Conservation (phyloP, 2,329 filamentous ascomycete species). For the Aaosphaeria pasadenensis region DNA sequence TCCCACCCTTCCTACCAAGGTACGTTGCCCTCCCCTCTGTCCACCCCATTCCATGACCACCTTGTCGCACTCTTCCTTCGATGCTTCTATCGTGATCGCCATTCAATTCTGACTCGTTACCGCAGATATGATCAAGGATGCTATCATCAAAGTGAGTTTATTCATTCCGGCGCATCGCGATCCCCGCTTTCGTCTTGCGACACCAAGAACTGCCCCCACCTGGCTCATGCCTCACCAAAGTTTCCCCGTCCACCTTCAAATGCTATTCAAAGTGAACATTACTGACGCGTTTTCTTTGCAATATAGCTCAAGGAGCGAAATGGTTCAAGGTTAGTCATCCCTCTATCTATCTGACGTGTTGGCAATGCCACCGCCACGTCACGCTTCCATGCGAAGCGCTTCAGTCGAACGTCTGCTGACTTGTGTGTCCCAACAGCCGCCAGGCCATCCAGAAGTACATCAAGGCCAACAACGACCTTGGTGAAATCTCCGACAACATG, state of each 20-base stretch:
- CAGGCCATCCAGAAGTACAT: constrained; percentile 75
- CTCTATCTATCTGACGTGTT: constrained; percentile 17
- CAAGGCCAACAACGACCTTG: constrained; percentile 66
- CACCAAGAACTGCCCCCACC: constrained; percentile 26
- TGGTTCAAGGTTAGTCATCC: constrained; percentile 62
- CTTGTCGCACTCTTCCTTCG: constrained; percentile 44
- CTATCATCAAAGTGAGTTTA: constrained; percentile 66
- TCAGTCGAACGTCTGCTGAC: constrained; percentile 31
- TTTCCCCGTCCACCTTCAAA: constrained; percentile 6
- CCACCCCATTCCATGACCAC: constrained; percentile 40
- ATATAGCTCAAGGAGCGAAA: constrained; percentile 67
- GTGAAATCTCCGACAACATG: constrained; percentile 50
- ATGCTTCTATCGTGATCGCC: constrained; percentile 48
- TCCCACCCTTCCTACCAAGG: constrained; percentile 66
- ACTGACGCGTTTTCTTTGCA: constrained; percentile 49
- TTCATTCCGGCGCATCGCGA: constrained; percentile 47
- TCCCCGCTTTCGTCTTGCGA: constrained; percentile 34
- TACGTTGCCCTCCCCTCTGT: constrained; percentile 39
- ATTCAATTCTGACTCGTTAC: constrained; percentile 50
- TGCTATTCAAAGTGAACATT: constrained; percentile 9
- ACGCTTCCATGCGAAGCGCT: constrained; percentile 19
- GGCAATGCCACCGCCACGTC: constrained; percentile 22
- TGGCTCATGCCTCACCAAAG: constrained; percentile 12
- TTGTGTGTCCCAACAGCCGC: constrained; percentile 49
- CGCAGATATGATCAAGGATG: constrained; percentile 71